Conservation (phyloP, 768 basidiomycete genomes). For the Phanerochaete sordida region DNA sequence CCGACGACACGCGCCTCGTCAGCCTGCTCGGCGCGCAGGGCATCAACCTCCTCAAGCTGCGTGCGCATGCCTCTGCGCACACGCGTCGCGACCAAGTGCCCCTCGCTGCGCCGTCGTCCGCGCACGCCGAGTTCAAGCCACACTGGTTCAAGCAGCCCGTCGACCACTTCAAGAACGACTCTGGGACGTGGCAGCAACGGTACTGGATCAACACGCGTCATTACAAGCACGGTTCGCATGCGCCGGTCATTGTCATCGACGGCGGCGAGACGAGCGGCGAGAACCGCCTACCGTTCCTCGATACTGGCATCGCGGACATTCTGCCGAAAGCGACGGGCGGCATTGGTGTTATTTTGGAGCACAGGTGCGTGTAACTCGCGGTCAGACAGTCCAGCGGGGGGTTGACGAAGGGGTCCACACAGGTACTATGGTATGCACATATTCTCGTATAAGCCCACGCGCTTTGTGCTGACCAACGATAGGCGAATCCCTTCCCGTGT, state of each 20-base stretch:
- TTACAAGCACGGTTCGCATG: slow-evolving; percentile 66
- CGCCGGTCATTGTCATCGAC: slow-evolving; percentile 88
- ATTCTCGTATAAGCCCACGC: background rate
- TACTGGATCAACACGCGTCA: slow-evolving; percentile 90
- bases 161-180: slow-evolving; percentile 65
- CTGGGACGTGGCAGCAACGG: slow-evolving; percentile 75
- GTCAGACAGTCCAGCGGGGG: too few relatives aligned
- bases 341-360: slow-evolving; percentile 87
- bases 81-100: background rate
- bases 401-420: too few relatives aligned
- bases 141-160: slow-evolving; percentile 82
- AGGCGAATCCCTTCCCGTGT: slow-evolving; percentile 76
- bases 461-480: background rate
- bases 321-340: slow-evolving; percentile 83
- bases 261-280: slow-evolving; percentile 91
- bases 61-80: background rate
- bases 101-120: slow-evolving; percentile 15
- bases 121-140: slow-evolving; percentile 42
- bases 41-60: slow-evolving; percentile 62
- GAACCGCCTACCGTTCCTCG: slow-evolving; percentile 46
- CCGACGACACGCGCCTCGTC: background rate
- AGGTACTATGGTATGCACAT: slow-evolving; percentile 14
- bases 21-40: slow-evolving; percentile 46
- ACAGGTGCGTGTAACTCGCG: slow-evolving; percentile 52
- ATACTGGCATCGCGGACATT: slow-evolving; percentile 75